These are phyloP conservation scores for Calendula officinalis DNA, from an alignment of 129 eudicot species.

Conservation along the genomic window DNA sequence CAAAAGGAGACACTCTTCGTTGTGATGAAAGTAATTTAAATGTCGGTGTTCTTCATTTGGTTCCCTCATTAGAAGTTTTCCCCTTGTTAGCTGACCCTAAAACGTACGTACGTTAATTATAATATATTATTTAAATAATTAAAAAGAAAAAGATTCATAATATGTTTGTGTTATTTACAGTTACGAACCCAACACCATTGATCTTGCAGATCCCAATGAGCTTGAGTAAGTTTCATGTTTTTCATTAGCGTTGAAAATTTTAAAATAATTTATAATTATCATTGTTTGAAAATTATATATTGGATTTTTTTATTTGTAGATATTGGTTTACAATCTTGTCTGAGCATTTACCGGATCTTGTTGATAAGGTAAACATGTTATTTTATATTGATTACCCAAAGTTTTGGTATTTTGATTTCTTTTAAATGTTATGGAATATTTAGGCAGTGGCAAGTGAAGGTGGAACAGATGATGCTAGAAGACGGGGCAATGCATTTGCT, in stretches of 20 bases:
- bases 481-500: slow-evolving; percentile 97
- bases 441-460: slow-evolving; percentile 99
- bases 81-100: slow-evolving; percentile 86
- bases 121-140: not conserved
- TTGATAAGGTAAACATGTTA: slow-evolving; percentile 65
- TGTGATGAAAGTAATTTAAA: slow-evolving; percentile 86
- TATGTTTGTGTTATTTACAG: slow-evolving; percentile 39
- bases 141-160: too few relatives aligned
- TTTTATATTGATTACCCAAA: not conserved
- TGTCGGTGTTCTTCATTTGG: slow-evolving; percentile 94
- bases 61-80: slow-evolving; percentile 88
- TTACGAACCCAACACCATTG: slow-evolving; percentile 95
- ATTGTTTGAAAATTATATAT: slow-evolving; percentile 12
- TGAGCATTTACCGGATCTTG: slow-evolving; percentile 89
- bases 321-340: slow-evolving; percentile 95
- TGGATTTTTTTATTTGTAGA: slow-evolving; percentile 42
- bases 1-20: slow-evolving; percentile 75
- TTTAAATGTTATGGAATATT: slow-evolving; percentile 15
- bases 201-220: slow-evolving; percentile 84
- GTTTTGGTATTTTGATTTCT: not conserved
- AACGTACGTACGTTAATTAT: slow-evolving; percentile 44
- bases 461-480: slow-evolving; percentile 97
- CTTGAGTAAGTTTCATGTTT: slow-evolving; percentile 68
- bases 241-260: not conserved
- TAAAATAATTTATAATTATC: not conserved